Conservation (phyloP, 306 rosid species). For the Luffa aegyptiaca region DNA sequence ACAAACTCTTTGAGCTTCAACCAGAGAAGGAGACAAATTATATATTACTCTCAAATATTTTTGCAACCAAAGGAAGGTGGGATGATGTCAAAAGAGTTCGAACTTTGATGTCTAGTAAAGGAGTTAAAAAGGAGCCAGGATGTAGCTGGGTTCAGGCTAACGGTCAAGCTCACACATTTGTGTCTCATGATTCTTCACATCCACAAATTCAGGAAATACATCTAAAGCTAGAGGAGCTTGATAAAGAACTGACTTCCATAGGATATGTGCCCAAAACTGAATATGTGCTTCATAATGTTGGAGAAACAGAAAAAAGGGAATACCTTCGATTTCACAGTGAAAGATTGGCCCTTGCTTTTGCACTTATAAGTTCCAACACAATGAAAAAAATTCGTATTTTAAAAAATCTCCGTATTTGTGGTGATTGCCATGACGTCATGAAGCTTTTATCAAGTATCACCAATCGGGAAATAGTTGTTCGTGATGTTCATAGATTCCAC, state of each 20-base stretch:
- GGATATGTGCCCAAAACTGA: constrained; percentile 20
- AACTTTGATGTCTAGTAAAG: constrained; percentile 24
- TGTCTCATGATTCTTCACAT: constrained; percentile 29
- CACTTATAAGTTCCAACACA: constrained; percentile 11
- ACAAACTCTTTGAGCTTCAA: constrained; percentile 26
- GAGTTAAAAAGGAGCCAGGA: constrained; percentile 35
- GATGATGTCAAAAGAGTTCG: constrained; percentile 24
- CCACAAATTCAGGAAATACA: constrained; percentile 22
- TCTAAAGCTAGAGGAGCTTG: constrained; percentile 22
- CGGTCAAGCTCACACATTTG: constrained; percentile 23
- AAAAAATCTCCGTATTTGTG: constrained; percentile 27
- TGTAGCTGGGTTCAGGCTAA: constrained; percentile 35
- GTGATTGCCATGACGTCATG: constrained; percentile 26
- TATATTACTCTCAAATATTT: constrained; percentile 30
- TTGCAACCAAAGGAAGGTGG: constrained; percentile 28
- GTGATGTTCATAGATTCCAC: constrained; percentile 22
- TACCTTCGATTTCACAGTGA: constrained; percentile 26
- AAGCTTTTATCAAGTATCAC: constrained; percentile 18
- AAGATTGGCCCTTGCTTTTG: constrained; percentile 27
- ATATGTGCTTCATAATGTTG: constrained; percentile 19
- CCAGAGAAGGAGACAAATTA: constrained; percentile 26
- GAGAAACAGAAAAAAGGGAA: constrained; percentile 18
- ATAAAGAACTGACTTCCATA: not conserved
- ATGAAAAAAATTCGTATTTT: constrained; percentile 16
- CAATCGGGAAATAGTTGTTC: constrained; percentile 21